phyloP scores from a whole-genome alignment of 139 green algal genomes.

The Picochlorum sp. region DNA sequence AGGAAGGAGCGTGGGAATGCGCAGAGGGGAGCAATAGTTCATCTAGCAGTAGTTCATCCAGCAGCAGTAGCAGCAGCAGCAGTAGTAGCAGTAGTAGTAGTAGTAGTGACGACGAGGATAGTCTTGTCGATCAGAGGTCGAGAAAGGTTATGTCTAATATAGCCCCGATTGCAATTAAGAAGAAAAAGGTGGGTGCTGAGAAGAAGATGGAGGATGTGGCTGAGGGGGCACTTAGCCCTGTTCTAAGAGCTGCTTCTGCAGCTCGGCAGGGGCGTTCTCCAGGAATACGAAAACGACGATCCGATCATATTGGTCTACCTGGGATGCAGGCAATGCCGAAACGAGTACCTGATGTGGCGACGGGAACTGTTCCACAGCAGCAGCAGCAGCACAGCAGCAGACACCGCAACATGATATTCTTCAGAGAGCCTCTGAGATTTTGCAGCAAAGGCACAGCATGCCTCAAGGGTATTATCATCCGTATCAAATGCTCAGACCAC shows the following conservation, averaged over 20 bases:
- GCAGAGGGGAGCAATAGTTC: background rate
- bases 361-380: too few species aligned
- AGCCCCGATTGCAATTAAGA: background rate
- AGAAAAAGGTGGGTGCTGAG: too few species aligned
- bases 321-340: background rate
- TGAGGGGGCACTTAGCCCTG: background rate
- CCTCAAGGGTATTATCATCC: too few species aligned
- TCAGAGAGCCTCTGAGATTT: too few species aligned
- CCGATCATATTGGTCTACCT: conserved; percentile 3
- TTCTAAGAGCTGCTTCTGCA: background rate
- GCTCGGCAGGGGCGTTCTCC: background rate
- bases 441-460: too few species aligned
- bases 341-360: too few species aligned
- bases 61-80: conserved; percentile 4
- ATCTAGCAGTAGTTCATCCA: conserved; percentile 2
- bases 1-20: background rate
- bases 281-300: background rate
- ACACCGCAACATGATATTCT: too few species aligned
- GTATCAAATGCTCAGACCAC: background rate
- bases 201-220: background rate
- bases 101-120: conserved; percentile 5
- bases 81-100: conserved; percentile 4
- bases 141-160: background rate
- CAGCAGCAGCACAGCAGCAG: too few species aligned
- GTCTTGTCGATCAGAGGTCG: background rate